Conservation (phyloP, 345 rosid species). For the Orychophragmus violaceus region DNA sequence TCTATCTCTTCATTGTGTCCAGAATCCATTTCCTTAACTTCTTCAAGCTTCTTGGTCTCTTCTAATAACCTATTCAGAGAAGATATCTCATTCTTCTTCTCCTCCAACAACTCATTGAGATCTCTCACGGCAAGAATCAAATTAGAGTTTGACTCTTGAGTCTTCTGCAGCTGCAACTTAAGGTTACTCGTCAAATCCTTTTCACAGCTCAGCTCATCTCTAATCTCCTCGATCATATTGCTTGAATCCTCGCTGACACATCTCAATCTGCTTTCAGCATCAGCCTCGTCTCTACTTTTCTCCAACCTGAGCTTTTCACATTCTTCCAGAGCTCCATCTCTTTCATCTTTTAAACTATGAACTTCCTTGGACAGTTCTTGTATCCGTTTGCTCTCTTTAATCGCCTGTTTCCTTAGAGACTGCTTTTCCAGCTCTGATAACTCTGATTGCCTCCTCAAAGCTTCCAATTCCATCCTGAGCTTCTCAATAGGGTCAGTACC, state of each 20-base stretch:
- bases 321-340: constrained; percentile 44
- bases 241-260: constrained; percentile 48
- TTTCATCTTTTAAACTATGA: constrained; percentile 46
- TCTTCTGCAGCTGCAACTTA: constrained; percentile 74
- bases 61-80: constrained; percentile 36
- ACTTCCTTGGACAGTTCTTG: constrained; percentile 60
- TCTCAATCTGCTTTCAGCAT: constrained; percentile 35
- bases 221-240: constrained; percentile 51
- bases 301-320: constrained; percentile 41
- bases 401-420: constrained; percentile 69
- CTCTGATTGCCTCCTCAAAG: constrained; percentile 58
- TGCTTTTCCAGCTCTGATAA: constrained; percentile 79
- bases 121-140: constrained; percentile 77
- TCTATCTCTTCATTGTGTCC: constrained; percentile 32
- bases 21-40: constrained; percentile 24
- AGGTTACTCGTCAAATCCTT: constrained; percentile 62
- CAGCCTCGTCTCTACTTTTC: constrained; percentile 33
- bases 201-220: constrained; percentile 66
- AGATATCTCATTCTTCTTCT: constrained; percentile 48
- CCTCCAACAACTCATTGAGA: constrained; percentile 63
- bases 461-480: constrained; percentile 54
- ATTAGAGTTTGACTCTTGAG: constrained; percentile 80
- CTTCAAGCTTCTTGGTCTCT: constrained; percentile 31
- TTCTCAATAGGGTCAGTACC: constrained; percentile 43
- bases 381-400: constrained; percentile 60